Conservation (phyloP, 148 eudicot genomes). For the Rhododendron kiyosumense region DNA sequence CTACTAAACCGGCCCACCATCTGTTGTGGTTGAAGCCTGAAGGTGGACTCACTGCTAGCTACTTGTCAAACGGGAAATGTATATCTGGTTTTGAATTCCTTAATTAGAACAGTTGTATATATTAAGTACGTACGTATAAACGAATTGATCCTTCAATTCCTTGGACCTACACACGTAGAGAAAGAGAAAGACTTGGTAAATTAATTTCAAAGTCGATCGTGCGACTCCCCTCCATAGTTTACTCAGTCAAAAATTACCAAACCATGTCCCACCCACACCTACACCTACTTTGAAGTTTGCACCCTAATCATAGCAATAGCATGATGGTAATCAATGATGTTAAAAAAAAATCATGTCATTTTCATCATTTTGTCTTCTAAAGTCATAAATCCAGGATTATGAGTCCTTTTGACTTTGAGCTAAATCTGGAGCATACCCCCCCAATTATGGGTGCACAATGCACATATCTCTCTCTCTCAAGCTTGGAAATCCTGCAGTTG, state of each 20-base stretch:
- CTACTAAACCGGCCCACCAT: background rate
- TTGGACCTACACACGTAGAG: no score
- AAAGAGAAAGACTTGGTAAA: background rate
- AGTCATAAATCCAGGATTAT: background rate
- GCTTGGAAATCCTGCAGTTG: background rate
- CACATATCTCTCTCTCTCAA: background rate
- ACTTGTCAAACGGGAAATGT: background rate
- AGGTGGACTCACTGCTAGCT: no score
- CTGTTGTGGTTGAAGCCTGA: background rate
- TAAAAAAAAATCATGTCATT: slow-evolving; percentile 1
- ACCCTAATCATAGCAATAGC: background rate
- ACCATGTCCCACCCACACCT: background rate
- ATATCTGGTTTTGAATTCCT: background rate
- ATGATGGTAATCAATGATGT: background rate
- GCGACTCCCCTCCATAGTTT: background rate
- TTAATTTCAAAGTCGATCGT: background rate
- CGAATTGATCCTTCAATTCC: background rate
- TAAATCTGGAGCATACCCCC: background rate
- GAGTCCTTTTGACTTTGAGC: slow-evolving; percentile 15
- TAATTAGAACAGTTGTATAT: no score
- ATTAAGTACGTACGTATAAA: background rate
- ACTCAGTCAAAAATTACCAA: background rate
- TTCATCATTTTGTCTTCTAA: slow-evolving; percentile 19
- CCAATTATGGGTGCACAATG: background rate
- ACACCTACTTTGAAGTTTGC: background rate